Evolutionary conservation across 169 alveolate genomes (phyloP).

Genomic region (Plasmodium inui): DNA sequence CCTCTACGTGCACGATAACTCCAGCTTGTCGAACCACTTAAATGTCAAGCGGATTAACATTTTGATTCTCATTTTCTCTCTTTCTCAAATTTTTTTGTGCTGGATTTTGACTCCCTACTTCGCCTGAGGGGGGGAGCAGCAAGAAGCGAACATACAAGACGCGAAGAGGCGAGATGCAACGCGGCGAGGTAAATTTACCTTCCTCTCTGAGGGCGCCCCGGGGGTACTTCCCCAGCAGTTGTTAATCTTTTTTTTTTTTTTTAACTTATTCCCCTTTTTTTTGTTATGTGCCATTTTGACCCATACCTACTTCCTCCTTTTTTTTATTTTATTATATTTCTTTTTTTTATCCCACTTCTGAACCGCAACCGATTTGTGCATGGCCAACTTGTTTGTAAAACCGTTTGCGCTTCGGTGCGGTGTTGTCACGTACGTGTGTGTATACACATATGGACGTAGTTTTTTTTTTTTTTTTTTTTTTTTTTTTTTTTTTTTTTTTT

Average conservation of each 20-base stretch:
- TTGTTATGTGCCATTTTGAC: not conserved
- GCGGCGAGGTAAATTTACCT: not conserved
- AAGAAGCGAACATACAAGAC: not conserved
- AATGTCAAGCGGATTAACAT: conserved; percentile 45
- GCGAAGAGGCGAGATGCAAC: not conserved
- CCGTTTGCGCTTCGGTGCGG: not conserved
- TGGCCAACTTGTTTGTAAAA: not conserved
- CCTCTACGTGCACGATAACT: conserved; percentile 47
- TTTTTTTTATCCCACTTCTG: not conserved
- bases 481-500: too few species aligned
- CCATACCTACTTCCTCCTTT: not conserved
- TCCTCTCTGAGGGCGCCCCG: not conserved
- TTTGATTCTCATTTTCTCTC: conserved; percentile 27
- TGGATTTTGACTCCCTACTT: conserved; percentile 66
- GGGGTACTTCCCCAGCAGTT: not conserved
- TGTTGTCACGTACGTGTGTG: not conserved
- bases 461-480: too few species aligned
- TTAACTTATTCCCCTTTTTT: not conserved
- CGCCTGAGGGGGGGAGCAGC: not conserved
- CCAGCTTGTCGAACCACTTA: conserved; percentile 15
- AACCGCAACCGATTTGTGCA: not conserved
- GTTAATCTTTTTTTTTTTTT: not conserved
- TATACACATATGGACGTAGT: not conserved
- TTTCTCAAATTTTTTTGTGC: conserved; percentile 61
- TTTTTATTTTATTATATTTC: too few species aligned